These are phyloP conservation scores for Bipolaris bicolor DNA, from an alignment of 2,329 filamentous ascomycete species.

Conservation along the genomic window DNA sequence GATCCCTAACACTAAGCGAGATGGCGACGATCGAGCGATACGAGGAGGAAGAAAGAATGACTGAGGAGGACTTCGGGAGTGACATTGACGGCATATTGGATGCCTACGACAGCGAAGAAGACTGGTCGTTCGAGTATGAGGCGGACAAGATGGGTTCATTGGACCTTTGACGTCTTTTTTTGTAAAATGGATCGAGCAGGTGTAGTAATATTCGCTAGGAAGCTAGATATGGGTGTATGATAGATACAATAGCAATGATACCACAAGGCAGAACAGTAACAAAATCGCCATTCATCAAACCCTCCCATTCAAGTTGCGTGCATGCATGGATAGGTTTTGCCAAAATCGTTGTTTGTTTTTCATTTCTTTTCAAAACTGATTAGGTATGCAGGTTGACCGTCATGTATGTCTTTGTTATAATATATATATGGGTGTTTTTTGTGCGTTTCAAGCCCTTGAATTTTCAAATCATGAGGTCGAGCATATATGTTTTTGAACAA, in stretches of 20 bases:
- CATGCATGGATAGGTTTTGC: background rate
- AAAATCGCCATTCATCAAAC: background rate
- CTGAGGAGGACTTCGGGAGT: conserved; percentile 13
- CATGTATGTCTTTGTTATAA: background rate
- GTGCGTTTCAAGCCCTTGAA: too few species aligned
- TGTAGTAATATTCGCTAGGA: conserved; percentile 12
- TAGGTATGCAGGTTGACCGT: background rate
- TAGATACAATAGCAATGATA: conserved; percentile 12
- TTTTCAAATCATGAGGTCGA: too few species aligned
- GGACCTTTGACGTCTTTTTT: background rate
- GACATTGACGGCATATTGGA: conserved; percentile 13
- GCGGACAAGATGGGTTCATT: conserved; percentile 6
- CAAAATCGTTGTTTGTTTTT: background rate
- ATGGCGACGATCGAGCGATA: conserved; percentile 2
- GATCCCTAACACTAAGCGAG: conserved; percentile 2
- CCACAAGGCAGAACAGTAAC: conserved; percentile 11
- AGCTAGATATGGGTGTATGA: background rate
- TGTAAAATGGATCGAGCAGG: background rate
- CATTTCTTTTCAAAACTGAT: background rate
- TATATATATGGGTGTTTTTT: background rate
- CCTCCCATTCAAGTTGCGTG: background rate
- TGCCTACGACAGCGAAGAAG: conserved; percentile 15
- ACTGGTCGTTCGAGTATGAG: conserved; percentile 12
- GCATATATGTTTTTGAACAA: too few species aligned
- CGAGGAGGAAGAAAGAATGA: conserved; percentile 1